phyloP scores from a whole-genome alignment of 345 rosid genomes.

The Passiflora organensis region DNA sequence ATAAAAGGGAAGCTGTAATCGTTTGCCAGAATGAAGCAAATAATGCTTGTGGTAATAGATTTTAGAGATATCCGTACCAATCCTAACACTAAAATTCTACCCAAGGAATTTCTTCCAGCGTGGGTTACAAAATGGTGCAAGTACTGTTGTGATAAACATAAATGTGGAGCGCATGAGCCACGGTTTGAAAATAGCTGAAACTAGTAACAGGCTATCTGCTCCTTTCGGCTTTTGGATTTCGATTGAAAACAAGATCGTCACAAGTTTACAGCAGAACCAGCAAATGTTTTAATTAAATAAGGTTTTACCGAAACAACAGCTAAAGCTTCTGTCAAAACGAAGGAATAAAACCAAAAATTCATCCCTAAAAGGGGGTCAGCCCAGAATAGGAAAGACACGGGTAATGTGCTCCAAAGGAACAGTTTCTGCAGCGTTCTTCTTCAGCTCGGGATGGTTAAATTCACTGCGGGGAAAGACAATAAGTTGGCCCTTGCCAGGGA shows the following conservation, averaged over 20 bases:
- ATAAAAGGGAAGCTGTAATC: no score
- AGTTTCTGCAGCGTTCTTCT: slow-evolving; percentile 61
- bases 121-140: no score
- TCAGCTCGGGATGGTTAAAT: slow-evolving; percentile 81
- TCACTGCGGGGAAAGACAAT: slow-evolving; percentile 56
- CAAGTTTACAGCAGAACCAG: not conserved
- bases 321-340: no score
- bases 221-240: not conserved
- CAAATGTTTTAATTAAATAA: not conserved
- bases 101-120: no score
- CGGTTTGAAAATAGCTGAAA: no score
- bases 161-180: not conserved
- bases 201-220: no score
- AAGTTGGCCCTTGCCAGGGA: slow-evolving; percentile 48
- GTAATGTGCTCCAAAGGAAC: slow-evolving; percentile 80
- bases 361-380: slow-evolving; percentile 29
- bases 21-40: no score
- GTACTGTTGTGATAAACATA: no score
- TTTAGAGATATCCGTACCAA: no score
- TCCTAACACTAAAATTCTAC: no score
- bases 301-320: no score
- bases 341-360: not conserved
- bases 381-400: slow-evolving; percentile 89
- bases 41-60: no score
- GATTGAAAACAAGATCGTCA: not conserved